Percentiles rank a stretch among this genome's conserved stretches.
Conservation (phyloP, 225 moss, liverwort and hornwort genomes). For the Physcomitrellopsis africana region DNA sequence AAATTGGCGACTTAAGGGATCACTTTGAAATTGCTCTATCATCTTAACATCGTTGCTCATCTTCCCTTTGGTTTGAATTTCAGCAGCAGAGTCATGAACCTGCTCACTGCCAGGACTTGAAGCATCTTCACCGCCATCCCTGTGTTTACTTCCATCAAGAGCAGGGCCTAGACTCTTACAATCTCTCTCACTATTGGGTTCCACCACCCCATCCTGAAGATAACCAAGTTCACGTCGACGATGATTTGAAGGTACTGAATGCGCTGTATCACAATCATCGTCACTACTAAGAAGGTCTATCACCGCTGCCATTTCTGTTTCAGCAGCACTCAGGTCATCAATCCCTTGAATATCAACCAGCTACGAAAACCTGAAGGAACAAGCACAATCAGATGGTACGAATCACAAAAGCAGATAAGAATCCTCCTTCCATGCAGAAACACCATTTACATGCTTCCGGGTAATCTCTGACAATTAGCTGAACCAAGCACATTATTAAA, state of each 20-base stretch:
- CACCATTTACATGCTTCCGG: background rate
- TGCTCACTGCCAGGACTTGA: background rate
- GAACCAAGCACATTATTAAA: background rate
- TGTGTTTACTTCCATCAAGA: background rate
- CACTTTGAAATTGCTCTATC: conserved; percentile 2
- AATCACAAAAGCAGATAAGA: background rate
- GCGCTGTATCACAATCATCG: conserved; percentile 44
- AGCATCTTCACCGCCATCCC: background rate
- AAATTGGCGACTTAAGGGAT: conserved; percentile 64
- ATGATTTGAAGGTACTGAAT: background rate
- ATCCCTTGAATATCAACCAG: background rate
- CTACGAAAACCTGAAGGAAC: background rate
- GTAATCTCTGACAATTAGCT: background rate
- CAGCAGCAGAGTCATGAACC: background rate
- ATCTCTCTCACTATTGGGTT: conserved; percentile 17
- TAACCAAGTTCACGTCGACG: background rate
- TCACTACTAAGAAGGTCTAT: conserved; percentile 65
- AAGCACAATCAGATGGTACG: background rate
- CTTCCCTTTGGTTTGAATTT: conserved; percentile 14
- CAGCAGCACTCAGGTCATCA: background rate
- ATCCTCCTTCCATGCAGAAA: background rate
- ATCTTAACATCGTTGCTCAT: conserved; percentile 2
- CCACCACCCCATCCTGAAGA: background rate
- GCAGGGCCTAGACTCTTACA: background rate
- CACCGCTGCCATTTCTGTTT: conserved; percentile 40